Evolutionary conservation across 2,329 filamentous ascomycete species (phyloP), one percentile per base, ranked within the genome.

Genomic region (Penicillium crustosum): DNA sequence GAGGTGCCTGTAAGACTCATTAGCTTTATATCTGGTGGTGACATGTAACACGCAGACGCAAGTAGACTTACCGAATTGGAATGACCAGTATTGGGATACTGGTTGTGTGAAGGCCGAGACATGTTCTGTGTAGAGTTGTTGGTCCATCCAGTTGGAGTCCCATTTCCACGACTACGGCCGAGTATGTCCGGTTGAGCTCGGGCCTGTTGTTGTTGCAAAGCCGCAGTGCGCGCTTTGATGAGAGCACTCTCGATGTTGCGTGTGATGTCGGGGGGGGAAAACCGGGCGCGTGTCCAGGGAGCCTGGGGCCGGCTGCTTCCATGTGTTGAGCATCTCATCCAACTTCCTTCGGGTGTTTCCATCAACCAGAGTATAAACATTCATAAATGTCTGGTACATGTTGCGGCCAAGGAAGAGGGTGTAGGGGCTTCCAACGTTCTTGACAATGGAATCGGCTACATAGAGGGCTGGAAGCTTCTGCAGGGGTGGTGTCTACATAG

Each of bases 351-450:
- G 87, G 23, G 93, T 92, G 59, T 83, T 83, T 62, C 85, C 84
- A 68, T 96, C 92, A 61, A 97, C 93, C 59, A 95, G 85, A 4
- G 89, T 90, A 73, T 97, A 99, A 38, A 94, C 90, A 69, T 95
- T 91, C 92, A 97, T 97, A 73, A 96, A 99, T 5, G 91, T 97
- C 67, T 88, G 86, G 77, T 93, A 97, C 39, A 99, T 85, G 70
- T 93, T 93, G 41, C 91, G 88, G 52, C 93, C 91, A 64, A 99
- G 89, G 75, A 96, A 97, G 13, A 97, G 83, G 0, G 93, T 97
- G 76, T 99, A 99, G 8, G 94, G 94, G 0, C 93, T 97, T 60
- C 94, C 94, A 61, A 99, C 92, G 80, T 99, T 97, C 78, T 99
- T 99, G 72, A 96, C 93, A 61, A 99, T 93, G 17, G 93, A 97